phyloP scores from a whole-genome alignment of 768 basidiomycete species.

The Chlorophyllum brunneum region DNA sequence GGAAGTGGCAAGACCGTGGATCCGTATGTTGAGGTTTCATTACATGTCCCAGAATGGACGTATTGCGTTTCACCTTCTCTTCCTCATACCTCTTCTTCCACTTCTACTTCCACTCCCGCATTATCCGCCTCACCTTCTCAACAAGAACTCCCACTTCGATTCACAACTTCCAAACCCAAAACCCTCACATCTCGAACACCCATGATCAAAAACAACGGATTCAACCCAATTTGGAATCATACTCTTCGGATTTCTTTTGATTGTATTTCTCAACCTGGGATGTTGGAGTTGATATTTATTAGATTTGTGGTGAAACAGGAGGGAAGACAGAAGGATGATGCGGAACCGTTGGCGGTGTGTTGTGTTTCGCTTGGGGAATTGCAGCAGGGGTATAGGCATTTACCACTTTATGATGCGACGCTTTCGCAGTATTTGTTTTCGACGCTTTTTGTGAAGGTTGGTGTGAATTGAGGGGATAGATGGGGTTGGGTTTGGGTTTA shows the following conservation, averaged over 20 bases:
- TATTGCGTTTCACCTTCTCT: conserved; percentile 12
- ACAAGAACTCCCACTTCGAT: conserved; percentile 11
- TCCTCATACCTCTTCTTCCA: neutral
- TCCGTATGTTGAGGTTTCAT: conserved; percentile 66
- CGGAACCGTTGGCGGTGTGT: conserved; percentile 72
- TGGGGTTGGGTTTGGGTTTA: neutral
- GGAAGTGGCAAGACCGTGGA: conserved; percentile 31
- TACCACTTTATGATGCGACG: conserved; percentile 3
- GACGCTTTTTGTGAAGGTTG: conserved; percentile 79
- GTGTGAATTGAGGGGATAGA: conserved; percentile 27
- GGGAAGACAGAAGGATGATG: conserved; percentile 35
- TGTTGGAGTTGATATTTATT: conserved; percentile 86
- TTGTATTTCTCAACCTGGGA: conserved; percentile 53
- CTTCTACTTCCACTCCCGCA: neutral
- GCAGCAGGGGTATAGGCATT: conserved; percentile 50
- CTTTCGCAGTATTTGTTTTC: conserved; percentile 41
- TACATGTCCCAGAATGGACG: conserved; percentile 80
- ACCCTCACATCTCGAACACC: conserved; percentile 55
- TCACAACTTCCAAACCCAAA: conserved; percentile 21
- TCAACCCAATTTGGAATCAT: conserved; percentile 91
- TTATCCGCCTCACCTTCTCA: conserved; percentile 7
- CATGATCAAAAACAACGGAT: conserved; percentile 85
- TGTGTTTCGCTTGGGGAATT: conserved; percentile 73
- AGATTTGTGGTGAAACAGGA: conserved; percentile 74
- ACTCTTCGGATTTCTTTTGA: conserved; percentile 67